Evolutionary conservation across 2,329 filamentous ascomycete species (phyloP).

Genomic region (Aureobasidium sp.): DNA sequence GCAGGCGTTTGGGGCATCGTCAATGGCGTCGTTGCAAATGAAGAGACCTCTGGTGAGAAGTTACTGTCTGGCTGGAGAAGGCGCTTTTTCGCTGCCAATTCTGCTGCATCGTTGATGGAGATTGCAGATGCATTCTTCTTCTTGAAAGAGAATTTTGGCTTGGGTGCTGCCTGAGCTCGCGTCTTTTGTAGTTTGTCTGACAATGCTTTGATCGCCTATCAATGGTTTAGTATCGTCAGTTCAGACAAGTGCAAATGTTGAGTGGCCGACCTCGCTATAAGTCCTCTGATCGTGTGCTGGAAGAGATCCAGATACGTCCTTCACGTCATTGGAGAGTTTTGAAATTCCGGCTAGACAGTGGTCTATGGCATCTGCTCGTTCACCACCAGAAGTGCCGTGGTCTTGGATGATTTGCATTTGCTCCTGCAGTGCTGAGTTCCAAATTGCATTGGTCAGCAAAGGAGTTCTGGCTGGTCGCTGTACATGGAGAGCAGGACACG

Average conservation of each 20-base stretch:
- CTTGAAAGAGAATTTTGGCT: constrained; percentile 78
- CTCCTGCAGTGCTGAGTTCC: constrained; percentile 57
- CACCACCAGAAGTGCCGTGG: constrained; percentile 56
- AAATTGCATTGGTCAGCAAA: constrained; percentile 6
- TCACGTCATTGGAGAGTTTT: constrained; percentile 71
- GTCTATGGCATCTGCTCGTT: constrained; percentile 73
- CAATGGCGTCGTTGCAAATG: constrained; percentile 31
- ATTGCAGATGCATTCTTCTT: constrained; percentile 36
- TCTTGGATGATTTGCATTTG: constrained; percentile 61
- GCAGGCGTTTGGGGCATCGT: constrained; percentile 16
- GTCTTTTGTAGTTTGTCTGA: constrained; percentile 68
- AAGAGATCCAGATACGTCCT: constrained; percentile 71
- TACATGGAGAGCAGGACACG: constrained; percentile 18
- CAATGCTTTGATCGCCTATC: constrained; percentile 66
- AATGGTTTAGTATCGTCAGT: background rate
- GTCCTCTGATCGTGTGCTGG: constrained; percentile 84
- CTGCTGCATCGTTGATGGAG: constrained; percentile 48
- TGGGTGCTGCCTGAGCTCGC: constrained; percentile 56
- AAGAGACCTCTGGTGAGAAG: constrained; percentile 23
- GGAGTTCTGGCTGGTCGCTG: background rate
- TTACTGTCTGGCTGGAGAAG: constrained; percentile 13
- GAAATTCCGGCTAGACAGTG: constrained; percentile 72
- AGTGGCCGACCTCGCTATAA: constrained; percentile 61
- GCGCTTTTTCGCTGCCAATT: constrained; percentile 33
- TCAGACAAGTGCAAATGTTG: background rate